Evolutionary conservation across 2,329 filamentous ascomycete species (phyloP), one percentile per base, ranked within the genome.

Genomic region (Colletotrichum cordylinicola): DNA sequence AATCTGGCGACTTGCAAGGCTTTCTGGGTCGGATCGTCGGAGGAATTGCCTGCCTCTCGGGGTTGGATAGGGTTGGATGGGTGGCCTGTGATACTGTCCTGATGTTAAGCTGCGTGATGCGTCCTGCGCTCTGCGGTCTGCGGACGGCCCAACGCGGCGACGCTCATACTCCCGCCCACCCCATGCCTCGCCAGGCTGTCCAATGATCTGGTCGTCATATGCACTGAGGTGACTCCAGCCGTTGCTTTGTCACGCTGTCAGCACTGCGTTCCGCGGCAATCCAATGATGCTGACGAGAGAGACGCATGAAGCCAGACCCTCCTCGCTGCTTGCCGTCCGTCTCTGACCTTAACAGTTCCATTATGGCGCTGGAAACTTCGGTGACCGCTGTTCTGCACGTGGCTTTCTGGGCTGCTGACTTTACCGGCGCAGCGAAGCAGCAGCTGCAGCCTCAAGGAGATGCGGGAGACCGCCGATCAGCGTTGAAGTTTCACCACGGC

Each of bases 401-500:
- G 73, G 73, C 58, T 61, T 61, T 33, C 58, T 61, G 24, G 24
- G 56, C 33, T 35, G 56, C 18, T 35, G 39, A 37, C 56, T 48
- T 60, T 21, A 48, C 13, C 21, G 48, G 37, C n/a, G 24, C n/a
- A 56, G 33, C 58, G 21, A 39, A 18, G 35, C n/a, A 43, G 29
- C n/a, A 39, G n/a, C 43, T 52, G 43, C 64, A 73, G 62, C 62
- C 29, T 37, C 62, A 60, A 52, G 52, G 55, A 48, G 73, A 64
- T 52, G 43, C 58, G 56, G 71, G 33, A 64, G 43, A 48, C 62
- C 33, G 35, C 64, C 35, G 73, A 68, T 73, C 73, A 68, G 64
- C 43, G 56, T 73, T 68, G 64, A 27, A 73, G 73, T 73, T 73
- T 75, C 73, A 72, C 64, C 64, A 68, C 67, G 58, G 58, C 7